These are phyloP conservation scores for Boletus bicolor DNA, from an alignment of 768 basidiomycete genomes.

Conservation along the genomic window DNA sequence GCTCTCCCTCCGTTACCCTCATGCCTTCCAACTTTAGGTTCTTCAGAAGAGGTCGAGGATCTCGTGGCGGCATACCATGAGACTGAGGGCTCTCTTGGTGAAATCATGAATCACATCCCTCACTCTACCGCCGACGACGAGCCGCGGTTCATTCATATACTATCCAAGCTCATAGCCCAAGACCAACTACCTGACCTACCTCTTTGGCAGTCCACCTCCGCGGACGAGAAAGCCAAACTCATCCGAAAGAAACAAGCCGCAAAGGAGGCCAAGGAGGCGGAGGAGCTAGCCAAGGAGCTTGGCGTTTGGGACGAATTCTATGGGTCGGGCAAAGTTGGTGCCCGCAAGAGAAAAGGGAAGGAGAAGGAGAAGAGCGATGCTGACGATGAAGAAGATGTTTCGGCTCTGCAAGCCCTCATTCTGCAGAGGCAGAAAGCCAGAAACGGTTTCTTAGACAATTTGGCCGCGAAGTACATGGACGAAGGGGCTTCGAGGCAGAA, in stretches of 20 bases:
- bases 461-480: slow-evolving; percentile 72
- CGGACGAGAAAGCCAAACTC: slow-evolving; percentile 77
- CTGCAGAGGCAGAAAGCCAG: slow-evolving; percentile 69
- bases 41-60: slow-evolving; percentile 80
- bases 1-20: background rate
- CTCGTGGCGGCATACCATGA: slow-evolving; percentile 69
- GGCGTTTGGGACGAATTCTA: slow-evolving; percentile 96
- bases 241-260: slow-evolving; percentile 69
- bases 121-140: slow-evolving; percentile 87
- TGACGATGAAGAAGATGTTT: slow-evolving; percentile 58
- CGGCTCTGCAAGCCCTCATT: slow-evolving; percentile 77
- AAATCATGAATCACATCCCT: slow-evolving; percentile 83
- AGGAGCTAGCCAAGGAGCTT: slow-evolving; percentile 76
- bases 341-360: slow-evolving; percentile 54
- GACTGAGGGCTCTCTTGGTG: slow-evolving; percentile 70
- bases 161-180: slow-evolving; percentile 64
- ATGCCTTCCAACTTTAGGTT: slow-evolving; percentile 49
- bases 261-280: slow-evolving; percentile 84
- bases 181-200: slow-evolving; percentile 54
- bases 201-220: slow-evolving; percentile 67
- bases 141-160: slow-evolving; percentile 66
- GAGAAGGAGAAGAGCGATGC: slow-evolving; percentile 29
- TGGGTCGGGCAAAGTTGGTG: slow-evolving; percentile 65
- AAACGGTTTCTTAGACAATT: slow-evolving; percentile 68
- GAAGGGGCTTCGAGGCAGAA: slow-evolving; percentile 33